A percentile compares a stretch with the other conserved stretches of the same genome.
Evolutionary conservation across 345 rosid species (phyloP).

Genomic region (Dimocarpus longan): DNA sequence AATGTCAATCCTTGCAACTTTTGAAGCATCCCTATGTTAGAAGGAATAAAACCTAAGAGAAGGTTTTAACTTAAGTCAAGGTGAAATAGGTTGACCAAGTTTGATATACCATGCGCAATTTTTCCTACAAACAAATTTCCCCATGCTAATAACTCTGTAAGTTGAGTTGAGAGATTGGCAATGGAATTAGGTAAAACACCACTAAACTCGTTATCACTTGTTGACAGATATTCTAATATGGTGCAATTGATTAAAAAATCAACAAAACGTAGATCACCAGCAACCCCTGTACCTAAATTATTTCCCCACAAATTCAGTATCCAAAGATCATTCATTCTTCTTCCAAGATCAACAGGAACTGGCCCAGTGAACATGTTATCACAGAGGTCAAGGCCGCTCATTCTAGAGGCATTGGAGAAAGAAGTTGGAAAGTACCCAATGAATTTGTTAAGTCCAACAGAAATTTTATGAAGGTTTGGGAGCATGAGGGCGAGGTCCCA

Average conservation of each 20-base stretch:
- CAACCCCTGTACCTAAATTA: conserved; percentile 18
- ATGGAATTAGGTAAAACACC: conserved; percentile 28
- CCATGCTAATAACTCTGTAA: neutral
- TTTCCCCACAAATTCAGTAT: conserved; percentile 18
- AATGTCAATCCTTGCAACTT: neutral
- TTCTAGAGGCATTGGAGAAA: conserved; percentile 32
- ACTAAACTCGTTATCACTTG: conserved; percentile 14
- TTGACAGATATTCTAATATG: conserved; percentile 11
- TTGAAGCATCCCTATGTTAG: neutral
- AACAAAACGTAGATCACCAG: conserved; percentile 19
- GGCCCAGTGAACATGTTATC: neutral
- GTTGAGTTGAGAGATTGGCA: conserved; percentile 26
- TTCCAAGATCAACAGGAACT: conserved; percentile 8
- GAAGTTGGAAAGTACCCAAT: conserved; percentile 35
- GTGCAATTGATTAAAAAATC: conserved; percentile 27
- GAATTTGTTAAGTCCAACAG: conserved; percentile 26
- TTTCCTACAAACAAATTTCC: conserved; percentile 4
- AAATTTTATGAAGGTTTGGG: conserved; percentile 1
- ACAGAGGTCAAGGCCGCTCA: neutral
- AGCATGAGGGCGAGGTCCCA: conserved; percentile 20
- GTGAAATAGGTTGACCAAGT: neutral
- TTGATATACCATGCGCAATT: conserved; percentile 15
- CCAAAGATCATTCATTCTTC: conserved; percentile 13
- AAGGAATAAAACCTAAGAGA: neutral
- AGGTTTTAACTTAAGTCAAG: neutral